Base-by-base conservation (phyloP, 164 flowering plant species). In the Chimonanthus salicifolius region DNA sequence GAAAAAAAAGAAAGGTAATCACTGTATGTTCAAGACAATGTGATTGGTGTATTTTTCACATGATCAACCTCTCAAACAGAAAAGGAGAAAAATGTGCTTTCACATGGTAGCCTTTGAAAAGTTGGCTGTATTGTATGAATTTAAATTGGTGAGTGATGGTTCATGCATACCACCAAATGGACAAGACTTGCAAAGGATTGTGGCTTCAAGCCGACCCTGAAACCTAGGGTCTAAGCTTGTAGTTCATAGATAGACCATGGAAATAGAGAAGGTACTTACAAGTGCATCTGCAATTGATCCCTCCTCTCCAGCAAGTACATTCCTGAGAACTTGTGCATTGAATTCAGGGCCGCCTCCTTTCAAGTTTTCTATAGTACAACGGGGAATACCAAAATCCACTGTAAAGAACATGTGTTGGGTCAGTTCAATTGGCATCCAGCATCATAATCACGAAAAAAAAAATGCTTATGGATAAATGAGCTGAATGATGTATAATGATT, bases 351-450 rank as follows among this genome's bases (percentile, higher is more conserved):
- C 91, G 70, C 97, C 97, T 43, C 99, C 98, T 80, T 82, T 81
- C 79, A 93, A 83, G 83, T 76, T 79, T 6, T 85, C 94, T 11
- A 93, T 68, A 62, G 92, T 89, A 81, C 99, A 94, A 0, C 95
- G 94, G 77, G 97, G 92, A 68, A 94, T 92, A 49, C 97, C 95
- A 81, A 88, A 94, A 18, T 94, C 91, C 94, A 89, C 99, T 96
- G 71, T 46, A 74, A 63, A 76, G 50, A 20, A 71, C 8, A 72
- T 11, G 62, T 5, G 11, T 67, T 33, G 33, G 33, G 1, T 33
- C 33, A 33, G 33, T 33, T 1, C 33, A 33, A 33, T 33, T 33
- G 33, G 33, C 33, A 33, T 33, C 33, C 33, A 33, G 33, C 33
- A 33, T 33, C 33, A 33, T 33, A 1, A 33, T 33, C 33, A 33